Evolutionary conservation across 2,329 filamentous ascomycete genomes (phyloP), one percentile per base, ranked within the genome.

Genomic region (Cladophialophora immunda): DNA sequence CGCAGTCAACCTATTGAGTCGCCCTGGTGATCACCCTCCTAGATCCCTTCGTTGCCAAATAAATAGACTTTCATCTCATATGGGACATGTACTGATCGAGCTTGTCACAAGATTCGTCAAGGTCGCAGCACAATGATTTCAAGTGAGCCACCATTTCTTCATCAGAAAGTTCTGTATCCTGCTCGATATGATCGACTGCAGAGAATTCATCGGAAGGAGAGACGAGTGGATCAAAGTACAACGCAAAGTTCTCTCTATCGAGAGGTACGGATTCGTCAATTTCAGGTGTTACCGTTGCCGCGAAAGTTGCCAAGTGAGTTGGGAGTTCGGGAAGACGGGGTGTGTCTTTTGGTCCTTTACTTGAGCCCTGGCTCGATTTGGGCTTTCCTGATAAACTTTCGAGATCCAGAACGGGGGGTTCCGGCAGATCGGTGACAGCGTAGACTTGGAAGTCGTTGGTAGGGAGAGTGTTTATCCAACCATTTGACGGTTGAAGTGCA

Each of bases 381-480:
- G 84, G 80, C 84, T 95, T 95, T 74, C 91, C 91, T 4, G 89
- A 89, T n/a, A 95, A 83, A 27, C 85, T 76, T 27, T 86, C 83
- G 5, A 86, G 80, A 68, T 87, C 84, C 53, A 94, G 84, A 52
- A 78, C 74, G 4, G 90, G 89, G 29, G 90, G 82, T 71, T 90
- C 86, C 1, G 90, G 89, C 1, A 92, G 85, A 70, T 91, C 88
- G n/a, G 87, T 79, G 17, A 94, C 87, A 58, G 92, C 87, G 74
- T 91, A 96, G 57, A 84, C 79, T 15, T 80, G 74, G 8, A 80
- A 75, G 66, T 82, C 81, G 71, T 79, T 82, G 70, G 81, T 78
- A 47, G 82, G 81, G 41, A 82, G 80, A 2, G 79, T 80, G 5
- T 80, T 79, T 70, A 81, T 81, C 80, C 81, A 83, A 25, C 79